Base-by-base conservation (phyloP, 2,329 filamentous ascomycete species). In the Pseudogymnoascus sp. region DNA sequence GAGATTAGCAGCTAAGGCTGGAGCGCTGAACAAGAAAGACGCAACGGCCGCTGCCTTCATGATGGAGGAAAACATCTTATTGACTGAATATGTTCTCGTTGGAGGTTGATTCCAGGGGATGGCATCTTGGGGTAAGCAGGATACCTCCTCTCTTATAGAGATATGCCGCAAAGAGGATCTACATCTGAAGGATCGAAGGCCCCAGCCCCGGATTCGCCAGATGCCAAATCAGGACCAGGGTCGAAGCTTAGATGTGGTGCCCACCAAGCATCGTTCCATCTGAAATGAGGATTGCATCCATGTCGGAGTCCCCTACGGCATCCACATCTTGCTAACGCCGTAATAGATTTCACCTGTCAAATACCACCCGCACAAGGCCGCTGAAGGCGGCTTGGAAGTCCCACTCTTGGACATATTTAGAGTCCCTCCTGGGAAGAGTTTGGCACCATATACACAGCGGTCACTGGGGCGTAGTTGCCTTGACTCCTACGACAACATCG, bases 271-370 rank as follows among this genome's bases (percentile, higher is more conserved):
- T 31, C 12, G 27, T 31, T 31, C 13, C 44, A 17, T 15, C 44
- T 31, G 25, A 29, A 29, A 51, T 29, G 44, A 55, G 48, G 48
- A 55, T 55, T 55, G 29, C 48, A 55, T 33, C 48, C 48, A 55
- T 55, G 48, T 55, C 48, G 17, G 8, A 17, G n/a, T 33, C 27
- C 48, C 29, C 48, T 55, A n/a, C 25, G 33, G n/a, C 27, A 33
- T 51, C 44, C 27, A 51, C 27, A 51, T 48, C 27, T 31, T 55
- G 48, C n/a, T 33, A 55, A 55, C 33, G 27, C 48, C 33, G 9
- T 9, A 55, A 15, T 29, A 55, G 17, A 31, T 55, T 31, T 33
- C 13, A 55, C 48, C 21, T 21, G 27, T 33, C 27, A 17, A 55
- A 55, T 12, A 27, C 8, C 48, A 55, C n/a, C 15, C 4, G n/a